These are phyloP conservation scores for Babesia gibsoni DNA, from an alignment of 169 alveolate genomes.

Conservation along the genomic window DNA sequence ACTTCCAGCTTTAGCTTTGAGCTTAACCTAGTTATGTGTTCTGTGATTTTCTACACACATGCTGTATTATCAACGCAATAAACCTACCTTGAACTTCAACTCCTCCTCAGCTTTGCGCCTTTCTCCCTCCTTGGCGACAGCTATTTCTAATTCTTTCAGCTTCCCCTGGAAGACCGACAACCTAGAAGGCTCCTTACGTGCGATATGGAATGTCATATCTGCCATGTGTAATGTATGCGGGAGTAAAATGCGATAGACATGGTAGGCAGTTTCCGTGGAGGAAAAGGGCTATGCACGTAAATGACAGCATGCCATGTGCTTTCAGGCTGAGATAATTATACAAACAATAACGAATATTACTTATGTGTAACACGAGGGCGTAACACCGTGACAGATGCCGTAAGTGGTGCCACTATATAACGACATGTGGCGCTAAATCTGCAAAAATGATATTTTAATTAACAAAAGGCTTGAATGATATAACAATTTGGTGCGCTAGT, in stretches of 20 bases:
- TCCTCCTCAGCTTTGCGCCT: constrained; percentile 51
- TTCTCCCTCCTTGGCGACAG: constrained; percentile 42
- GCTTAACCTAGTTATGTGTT: constrained; percentile 24
- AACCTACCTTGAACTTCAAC: constrained; percentile 33
- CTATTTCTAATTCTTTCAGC: constrained; percentile 30
- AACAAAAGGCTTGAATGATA: no score
- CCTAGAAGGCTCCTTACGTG: not conserved
- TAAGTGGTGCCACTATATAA: no score
- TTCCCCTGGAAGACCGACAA: constrained; percentile 32
- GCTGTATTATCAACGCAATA: not conserved
- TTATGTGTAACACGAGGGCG: no score
- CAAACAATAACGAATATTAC: no score
- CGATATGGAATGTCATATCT: not conserved
- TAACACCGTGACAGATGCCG: no score
- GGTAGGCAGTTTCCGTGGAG: no score
- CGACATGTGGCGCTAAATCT: no score
- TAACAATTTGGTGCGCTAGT: no score
- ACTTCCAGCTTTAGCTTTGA: constrained; percentile 25
- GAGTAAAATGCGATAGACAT: constrained; percentile 6
- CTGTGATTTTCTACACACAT: constrained; percentile 23
- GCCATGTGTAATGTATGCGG: not conserved
- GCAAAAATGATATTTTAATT: no score
- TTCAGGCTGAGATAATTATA: no score
- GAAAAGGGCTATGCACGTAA: no score
- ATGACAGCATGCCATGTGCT: no score